Conservation (phyloP, 2,329 filamentous ascomycete genomes). For the Pestalotiopsis sp. region DNA sequence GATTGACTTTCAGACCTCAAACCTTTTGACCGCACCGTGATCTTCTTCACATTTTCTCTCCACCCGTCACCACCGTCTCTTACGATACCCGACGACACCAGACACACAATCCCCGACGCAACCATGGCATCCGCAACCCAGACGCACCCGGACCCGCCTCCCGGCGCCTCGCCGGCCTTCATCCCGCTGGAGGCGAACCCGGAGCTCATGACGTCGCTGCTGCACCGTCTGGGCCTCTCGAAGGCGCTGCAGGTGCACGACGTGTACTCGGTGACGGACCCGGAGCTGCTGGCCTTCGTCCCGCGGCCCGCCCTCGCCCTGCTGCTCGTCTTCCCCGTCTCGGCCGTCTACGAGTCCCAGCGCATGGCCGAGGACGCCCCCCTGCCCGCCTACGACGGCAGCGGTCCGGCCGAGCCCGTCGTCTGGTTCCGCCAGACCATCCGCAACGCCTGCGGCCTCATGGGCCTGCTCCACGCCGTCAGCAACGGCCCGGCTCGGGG, state of each 20-base stretch:
- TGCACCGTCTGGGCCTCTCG: constrained; percentile 84
- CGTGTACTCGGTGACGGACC: constrained; percentile 87
- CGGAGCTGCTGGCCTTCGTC: constrained; percentile 80
- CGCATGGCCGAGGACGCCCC: constrained; percentile 72
- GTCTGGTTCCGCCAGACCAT: constrained; percentile 97
- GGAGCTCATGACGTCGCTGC: constrained; percentile 79
- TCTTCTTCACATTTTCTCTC: neutral
- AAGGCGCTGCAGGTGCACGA: constrained; percentile 78
- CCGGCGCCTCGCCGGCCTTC: constrained; percentile 44
- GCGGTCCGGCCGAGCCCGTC: constrained; percentile 71
- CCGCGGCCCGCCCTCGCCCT: constrained; percentile 86
- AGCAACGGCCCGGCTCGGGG: constrained; percentile 71
- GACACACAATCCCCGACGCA: neutral
- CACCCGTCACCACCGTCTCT: neutral
- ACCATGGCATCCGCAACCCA: constrained; percentile 19
- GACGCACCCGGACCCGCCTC: constrained; percentile 38
- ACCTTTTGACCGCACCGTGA: neutral
- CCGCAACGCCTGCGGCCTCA: constrained; percentile 87
- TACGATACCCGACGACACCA: neutral
- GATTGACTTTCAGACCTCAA: neutral
- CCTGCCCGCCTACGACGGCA: constrained; percentile 63
- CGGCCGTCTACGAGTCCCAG: constrained; percentile 73
- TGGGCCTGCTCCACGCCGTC: constrained; percentile 81
- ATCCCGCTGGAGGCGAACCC: constrained; percentile 75
- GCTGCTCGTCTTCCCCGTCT: constrained; percentile 89